Percentiles rank a stretch among this genome's conserved stretches.
phyloP scores from a whole-genome alignment of 2,329 filamentous ascomycete genomes.

The Aspergillus sp. region DNA sequence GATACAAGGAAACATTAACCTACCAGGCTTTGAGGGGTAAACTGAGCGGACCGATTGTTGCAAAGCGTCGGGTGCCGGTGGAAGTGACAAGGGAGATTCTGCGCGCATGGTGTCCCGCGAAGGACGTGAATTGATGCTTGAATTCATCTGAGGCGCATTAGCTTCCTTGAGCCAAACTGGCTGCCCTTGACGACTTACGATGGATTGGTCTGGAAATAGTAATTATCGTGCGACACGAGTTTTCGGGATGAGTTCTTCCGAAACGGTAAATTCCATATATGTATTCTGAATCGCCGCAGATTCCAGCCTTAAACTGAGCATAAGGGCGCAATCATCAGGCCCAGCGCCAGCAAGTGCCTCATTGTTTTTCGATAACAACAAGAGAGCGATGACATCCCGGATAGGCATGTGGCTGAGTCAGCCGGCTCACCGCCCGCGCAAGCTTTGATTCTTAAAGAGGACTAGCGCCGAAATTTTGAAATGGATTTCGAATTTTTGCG shows the following conservation, averaged over 20 bases:
- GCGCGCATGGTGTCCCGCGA: constrained; percentile 61
- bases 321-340: constrained; percentile 10
- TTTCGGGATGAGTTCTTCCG: not conserved
- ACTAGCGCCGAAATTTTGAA: constrained; percentile 41
- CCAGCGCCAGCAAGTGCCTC: constrained; percentile 11
- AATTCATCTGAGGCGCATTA: constrained; percentile 35
- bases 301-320: not conserved
- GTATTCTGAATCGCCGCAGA: not conserved
- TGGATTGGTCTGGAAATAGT: not conserved
- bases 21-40: constrained; percentile 42
- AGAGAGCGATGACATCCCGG: constrained; percentile 15
- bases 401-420: constrained; percentile 28
- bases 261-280: not conserved
- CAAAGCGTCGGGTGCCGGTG: constrained; percentile 36
- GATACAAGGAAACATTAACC: constrained; percentile 12
- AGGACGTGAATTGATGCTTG: constrained; percentile 53
- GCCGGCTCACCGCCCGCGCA: constrained; percentile 20
- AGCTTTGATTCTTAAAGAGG: constrained; percentile 27
- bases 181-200: not conserved
- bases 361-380: constrained; percentile 20
- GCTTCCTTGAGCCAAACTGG: constrained; percentile 1
- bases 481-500: constrained; percentile 35
- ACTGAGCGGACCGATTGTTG: constrained; percentile 41
- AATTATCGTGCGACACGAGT: not conserved
- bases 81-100: constrained; percentile 45